Percentiles rank a stretch among this genome's conserved stretches.
phyloP scores from a whole-genome alignment of 805 yeast species.

The Saccharomycopsis fermentans region DNA sequence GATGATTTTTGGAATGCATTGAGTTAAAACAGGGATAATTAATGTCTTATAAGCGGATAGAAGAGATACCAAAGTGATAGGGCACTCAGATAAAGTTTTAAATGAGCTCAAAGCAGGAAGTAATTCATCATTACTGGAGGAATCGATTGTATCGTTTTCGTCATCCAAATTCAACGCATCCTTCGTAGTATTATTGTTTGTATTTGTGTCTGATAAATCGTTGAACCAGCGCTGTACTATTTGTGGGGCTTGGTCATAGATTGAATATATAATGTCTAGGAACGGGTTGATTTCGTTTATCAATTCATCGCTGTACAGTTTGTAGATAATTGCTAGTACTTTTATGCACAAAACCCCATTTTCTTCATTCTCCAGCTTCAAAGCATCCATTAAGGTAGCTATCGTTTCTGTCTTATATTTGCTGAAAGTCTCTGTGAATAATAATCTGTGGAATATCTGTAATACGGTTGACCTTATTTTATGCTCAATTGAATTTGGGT shows the following conservation, averaged over 20 bases:
- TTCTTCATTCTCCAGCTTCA: conserved; percentile 82
- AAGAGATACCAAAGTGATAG: conserved; percentile 89
- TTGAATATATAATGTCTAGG: conserved; percentile 59
- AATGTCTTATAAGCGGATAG: conserved; percentile 78
- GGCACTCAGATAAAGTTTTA: conserved; percentile 91
- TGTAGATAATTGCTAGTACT: conserved; percentile 74
- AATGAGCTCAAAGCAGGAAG: conserved; percentile 70
- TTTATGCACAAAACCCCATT: conserved; percentile 90
- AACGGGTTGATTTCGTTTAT: conserved; percentile 70
- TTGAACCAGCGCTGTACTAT: conserved; percentile 66
- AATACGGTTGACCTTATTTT: conserved; percentile 66
- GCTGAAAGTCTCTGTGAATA: conserved; percentile 72
- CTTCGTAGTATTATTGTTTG: neutral
- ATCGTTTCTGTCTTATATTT: conserved; percentile 55
- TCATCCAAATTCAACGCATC: conserved; percentile 9
- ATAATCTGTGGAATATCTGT: conserved; percentile 72
- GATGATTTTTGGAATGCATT: conserved; percentile 74
- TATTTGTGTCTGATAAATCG: conserved; percentile 10
- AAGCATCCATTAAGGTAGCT: conserved; percentile 45
- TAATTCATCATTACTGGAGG: conserved; percentile 27
- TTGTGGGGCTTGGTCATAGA: conserved; percentile 71
- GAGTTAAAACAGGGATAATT: conserved; percentile 59
- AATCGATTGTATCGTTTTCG: neutral
- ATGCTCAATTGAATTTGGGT: conserved; percentile 56
- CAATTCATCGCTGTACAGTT: conserved; percentile 63